A percentile compares a stretch with the other conserved stretches of the same genome.
Evolutionary conservation across 2,329 filamentous ascomycete genomes (phyloP).

Genomic region (Colletotrichum tropicicola): DNA sequence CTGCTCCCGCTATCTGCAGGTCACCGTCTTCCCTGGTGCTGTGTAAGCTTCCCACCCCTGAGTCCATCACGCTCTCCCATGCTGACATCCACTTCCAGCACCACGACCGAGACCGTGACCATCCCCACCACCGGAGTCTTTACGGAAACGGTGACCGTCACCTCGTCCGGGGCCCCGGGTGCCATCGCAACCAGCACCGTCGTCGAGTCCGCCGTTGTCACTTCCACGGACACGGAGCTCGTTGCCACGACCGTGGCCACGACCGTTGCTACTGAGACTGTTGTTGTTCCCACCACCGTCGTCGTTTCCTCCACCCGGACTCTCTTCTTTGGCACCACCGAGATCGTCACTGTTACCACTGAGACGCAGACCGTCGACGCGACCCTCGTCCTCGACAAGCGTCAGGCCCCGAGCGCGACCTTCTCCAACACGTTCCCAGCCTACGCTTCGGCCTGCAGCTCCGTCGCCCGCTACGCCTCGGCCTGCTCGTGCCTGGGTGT

Average conservation of each 20-base stretch:
- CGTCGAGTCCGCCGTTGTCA: neutral
- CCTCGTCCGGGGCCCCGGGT: neutral
- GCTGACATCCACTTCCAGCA: slow-evolving; percentile 5
- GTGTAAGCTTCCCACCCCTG: neutral
- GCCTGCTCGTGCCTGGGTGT: slow-evolving; percentile 37
- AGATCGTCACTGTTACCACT: slow-evolving; percentile 25
- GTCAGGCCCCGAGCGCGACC: slow-evolving; percentile 5
- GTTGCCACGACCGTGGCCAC: slow-evolving; percentile 11
- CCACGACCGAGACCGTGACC: slow-evolving; percentile 18
- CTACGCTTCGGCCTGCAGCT: slow-evolving; percentile 35
- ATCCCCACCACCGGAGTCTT: slow-evolving; percentile 20
- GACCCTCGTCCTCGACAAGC: slow-evolving; percentile 16
- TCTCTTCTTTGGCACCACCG: slow-evolving; percentile 19
- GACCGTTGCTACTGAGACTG: slow-evolving; percentile 19
- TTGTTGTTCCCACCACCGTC: slow-evolving; percentile 20
- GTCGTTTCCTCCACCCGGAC: slow-evolving; percentile 23
- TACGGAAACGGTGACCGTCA: slow-evolving; percentile 13
- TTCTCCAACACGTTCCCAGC: slow-evolving; percentile 28
- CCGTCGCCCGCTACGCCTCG: slow-evolving; percentile 33
- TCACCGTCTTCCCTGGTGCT: slow-evolving; percentile 12
- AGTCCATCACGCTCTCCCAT: neutral
- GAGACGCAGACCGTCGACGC: slow-evolving; percentile 26
- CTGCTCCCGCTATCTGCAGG: slow-evolving; percentile 19
- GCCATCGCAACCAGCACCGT: slow-evolving; percentile 16
- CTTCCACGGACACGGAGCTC: slow-evolving; percentile 3